Base-by-base conservation (phyloP, 352 stramenopile genomes). In the Phytopythium litorale region DNA sequence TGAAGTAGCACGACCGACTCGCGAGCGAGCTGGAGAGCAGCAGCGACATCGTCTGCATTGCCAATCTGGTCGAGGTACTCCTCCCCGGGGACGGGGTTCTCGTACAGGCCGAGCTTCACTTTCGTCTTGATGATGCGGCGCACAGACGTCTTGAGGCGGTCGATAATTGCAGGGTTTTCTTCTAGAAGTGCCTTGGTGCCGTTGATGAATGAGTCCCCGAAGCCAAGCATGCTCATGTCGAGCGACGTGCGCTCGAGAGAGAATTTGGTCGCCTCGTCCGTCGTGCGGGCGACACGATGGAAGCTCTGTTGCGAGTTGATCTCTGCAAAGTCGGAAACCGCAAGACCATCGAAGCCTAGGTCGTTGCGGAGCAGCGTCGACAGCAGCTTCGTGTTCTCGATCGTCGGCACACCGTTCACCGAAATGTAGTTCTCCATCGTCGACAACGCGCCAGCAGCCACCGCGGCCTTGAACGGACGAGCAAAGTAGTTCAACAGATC, bases 381-480 rank as follows among this genome's bases (percentile, higher is more conserved):
- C 9, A 97, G 64, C 51, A 91, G 80, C 25, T 88, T 77, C 23
- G 73, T 66, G 48, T 83, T 97, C 7, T 78, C 77, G 7, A 96
- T 81, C 23, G 97, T 83, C 0, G 92, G 93, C 15, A 97, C 79
- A 28, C 89, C 89, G 61, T 97, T 96, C 50, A 96, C 66, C 48
- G 94, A 92, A 45, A 89, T 92, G 76, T 98, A 98, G 59, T 72
- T 93, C 68, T 97, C 91, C 94, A 98, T 98, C 1, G 92, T 81
- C 2, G 91, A 91, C 56, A 94, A 71, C 4, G 78, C 84, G 1
- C 79, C 82, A 19, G 92, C 81, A 6, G 88, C 71, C 7, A 94
- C 76, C 0, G 84, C 86, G 6, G 84, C 79, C n/a, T 87, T 70
- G 62, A 94, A 97, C 3, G 88, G 81, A 11, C 78, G 88, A 6